These are phyloP conservation scores for Neonectria magnoliae DNA, from an alignment of 2,329 filamentous ascomycete species.

Conservation along the genomic window DNA sequence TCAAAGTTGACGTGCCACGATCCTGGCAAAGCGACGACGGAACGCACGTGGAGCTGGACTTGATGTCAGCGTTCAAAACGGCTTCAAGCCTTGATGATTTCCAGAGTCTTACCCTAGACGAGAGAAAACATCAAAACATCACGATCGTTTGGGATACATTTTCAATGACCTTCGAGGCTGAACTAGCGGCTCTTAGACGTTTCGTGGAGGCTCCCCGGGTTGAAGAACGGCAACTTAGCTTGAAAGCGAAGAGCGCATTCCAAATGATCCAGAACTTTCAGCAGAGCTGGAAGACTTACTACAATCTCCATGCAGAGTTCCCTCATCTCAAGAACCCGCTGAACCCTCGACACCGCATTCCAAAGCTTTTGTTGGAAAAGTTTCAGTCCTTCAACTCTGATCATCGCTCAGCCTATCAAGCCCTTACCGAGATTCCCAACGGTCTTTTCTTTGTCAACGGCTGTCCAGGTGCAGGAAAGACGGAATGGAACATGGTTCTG, in stretches of 20 bases:
- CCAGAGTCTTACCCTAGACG: conserved; percentile 25
- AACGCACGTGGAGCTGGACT: conserved; percentile 50
- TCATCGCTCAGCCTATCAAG: conserved; percentile 50
- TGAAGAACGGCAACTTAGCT: conserved; percentile 29
- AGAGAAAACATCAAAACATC: conserved; percentile 33
- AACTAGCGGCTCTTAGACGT: conserved; percentile 44
- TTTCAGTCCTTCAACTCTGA: conserved; percentile 50
- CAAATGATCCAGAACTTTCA: conserved; percentile 47
- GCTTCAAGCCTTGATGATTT: conserved; percentile 51
- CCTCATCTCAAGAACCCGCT: conserved; percentile 49
- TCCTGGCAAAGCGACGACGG: conserved; percentile 42
- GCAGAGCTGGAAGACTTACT: conserved; percentile 27
- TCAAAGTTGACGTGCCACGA: conserved; percentile 48
- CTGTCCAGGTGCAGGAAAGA: conserved; percentile 60
- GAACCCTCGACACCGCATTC: conserved; percentile 31
- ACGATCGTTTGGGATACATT: conserved; percentile 42
- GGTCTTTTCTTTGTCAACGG: conserved; percentile 57
- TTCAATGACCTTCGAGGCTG: conserved; percentile 46
- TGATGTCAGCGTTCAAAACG: conserved; percentile 74
- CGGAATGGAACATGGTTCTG: conserved; percentile 57
- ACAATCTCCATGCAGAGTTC: conserved; percentile 42
- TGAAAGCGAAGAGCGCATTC: conserved; percentile 43
- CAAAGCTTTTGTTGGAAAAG: conserved; percentile 39
- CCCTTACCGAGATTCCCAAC: conserved; percentile 51
- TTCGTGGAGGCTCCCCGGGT: conserved; percentile 37